phyloP scores from a whole-genome alignment of 345 rosid genomes.

The Eucalyptus globulus region DNA sequence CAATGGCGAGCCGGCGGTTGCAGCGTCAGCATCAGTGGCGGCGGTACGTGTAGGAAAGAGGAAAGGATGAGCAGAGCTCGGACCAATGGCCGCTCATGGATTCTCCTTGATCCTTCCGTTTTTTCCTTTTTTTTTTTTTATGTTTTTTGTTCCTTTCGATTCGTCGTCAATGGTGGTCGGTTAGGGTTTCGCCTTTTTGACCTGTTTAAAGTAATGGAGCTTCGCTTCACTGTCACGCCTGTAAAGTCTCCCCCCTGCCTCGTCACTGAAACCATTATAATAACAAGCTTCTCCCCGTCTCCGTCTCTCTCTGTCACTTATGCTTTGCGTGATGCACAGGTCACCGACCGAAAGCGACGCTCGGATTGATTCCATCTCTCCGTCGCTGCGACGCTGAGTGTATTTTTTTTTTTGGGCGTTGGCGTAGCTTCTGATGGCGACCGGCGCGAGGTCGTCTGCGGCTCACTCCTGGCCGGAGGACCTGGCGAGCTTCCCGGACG shows the following conservation, averaged over 20 bases:
- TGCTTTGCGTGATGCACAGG: not conserved
- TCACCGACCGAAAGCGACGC: not conserved
- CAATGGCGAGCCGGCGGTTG: not conserved
- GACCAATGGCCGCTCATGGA: not conserved
- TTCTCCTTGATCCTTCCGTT: not conserved
- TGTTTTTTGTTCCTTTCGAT: not conserved
- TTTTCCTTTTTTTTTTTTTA: too few relatives aligned
- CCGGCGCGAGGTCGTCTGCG: conserved; percentile 2
- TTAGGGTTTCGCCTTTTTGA: not conserved
- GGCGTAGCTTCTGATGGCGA: not conserved
- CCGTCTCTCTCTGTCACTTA: not conserved
- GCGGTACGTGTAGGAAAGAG: not conserved
- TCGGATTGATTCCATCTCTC: not conserved
- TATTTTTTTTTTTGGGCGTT: not conserved
- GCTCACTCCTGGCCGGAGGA: conserved; percentile 68
- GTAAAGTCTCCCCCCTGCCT: conserved; percentile 24
- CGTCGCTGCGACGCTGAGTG: not conserved
- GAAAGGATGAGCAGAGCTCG: not conserved
- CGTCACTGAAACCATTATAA: not conserved
- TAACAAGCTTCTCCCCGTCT: conserved; percentile 2
- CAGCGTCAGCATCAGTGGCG: not conserved
- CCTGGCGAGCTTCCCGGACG: conserved; percentile 48
- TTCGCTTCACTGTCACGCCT: conserved; percentile 46
- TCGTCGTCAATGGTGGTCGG: conserved; percentile 29
- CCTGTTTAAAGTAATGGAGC: not conserved